Evolutionary conservation across 352 stramenopile species (phyloP).

Genomic region (Phytophthora melonis): DNA sequence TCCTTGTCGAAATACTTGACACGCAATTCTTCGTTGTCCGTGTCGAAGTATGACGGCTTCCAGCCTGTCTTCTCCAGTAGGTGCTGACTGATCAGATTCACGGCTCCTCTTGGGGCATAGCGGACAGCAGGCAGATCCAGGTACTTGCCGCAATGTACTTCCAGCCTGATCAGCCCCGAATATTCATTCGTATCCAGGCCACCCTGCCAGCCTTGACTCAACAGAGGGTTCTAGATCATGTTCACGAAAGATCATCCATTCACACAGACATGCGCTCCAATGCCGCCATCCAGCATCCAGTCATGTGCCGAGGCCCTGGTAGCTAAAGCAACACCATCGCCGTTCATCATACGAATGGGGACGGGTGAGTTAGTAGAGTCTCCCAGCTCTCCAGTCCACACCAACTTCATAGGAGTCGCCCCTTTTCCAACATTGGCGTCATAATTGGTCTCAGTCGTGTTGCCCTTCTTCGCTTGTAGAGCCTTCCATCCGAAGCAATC

Average conservation of each 20-base stretch:
- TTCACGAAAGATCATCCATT: slow-evolving; percentile 10
- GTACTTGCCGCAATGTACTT: neutral
- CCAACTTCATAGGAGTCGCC: neutral
- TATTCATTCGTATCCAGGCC: neutral
- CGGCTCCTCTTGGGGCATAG: neutral
- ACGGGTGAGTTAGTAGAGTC: slow-evolving; percentile 12
- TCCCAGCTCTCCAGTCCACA: slow-evolving; percentile 10
- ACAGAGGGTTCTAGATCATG: slow-evolving; percentile 1
- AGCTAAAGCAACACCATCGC: neutral
- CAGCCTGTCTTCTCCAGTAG: neutral
- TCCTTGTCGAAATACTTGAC: neutral
- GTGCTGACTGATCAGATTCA: slow-evolving; percentile 3
- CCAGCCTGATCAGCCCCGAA: neutral
- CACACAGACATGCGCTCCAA: slow-evolving; percentile 14
- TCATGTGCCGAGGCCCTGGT: neutral
- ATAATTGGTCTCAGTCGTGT: neutral
- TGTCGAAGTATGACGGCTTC: slow-evolving; percentile 1
- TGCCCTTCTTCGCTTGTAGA: slow-evolving; percentile 2
- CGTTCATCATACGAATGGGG: slow-evolving; percentile 9
- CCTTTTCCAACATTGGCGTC: neutral
- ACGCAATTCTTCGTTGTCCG: neutral
- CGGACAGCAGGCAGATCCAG: neutral
- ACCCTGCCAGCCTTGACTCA: slow-evolving; percentile 12
- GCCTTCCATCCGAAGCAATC: slow-evolving; percentile 17
- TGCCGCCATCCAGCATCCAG: slow-evolving; percentile 17